Evolutionary conservation across 768 basidiomycete species (phyloP).

Genomic region (Boletellus ananas): DNA sequence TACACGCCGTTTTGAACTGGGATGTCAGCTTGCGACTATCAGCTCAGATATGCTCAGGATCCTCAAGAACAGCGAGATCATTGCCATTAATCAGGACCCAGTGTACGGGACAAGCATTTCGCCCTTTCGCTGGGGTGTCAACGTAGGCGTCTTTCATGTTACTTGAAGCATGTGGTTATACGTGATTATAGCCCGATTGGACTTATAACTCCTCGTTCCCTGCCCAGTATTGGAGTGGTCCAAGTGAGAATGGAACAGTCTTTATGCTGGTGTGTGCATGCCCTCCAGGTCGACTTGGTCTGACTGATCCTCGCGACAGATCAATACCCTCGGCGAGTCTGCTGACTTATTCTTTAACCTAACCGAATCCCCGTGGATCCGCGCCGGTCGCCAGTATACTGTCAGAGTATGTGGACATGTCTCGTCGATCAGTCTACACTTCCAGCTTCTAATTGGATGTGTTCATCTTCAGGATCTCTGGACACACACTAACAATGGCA

Average conservation of each 20-base stretch:
- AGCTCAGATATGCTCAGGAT: conserved; percentile 49
- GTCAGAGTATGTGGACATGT: conserved; percentile 45
- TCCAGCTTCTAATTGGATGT: not conserved
- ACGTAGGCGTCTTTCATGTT: conserved; percentile 37
- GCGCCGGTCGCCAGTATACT: conserved; percentile 57
- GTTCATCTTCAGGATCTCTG: conserved; percentile 53
- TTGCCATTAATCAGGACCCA: conserved; percentile 66
- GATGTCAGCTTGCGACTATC: conserved; percentile 45
- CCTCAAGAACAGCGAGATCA: conserved; percentile 57
- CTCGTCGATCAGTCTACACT: too few species aligned
- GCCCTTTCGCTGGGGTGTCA: conserved; percentile 66
- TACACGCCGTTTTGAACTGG: not conserved
- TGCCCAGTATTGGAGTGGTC: conserved; percentile 67
- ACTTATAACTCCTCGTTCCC: conserved; percentile 43
- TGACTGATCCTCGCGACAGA: conserved; percentile 31
- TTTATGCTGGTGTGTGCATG: conserved; percentile 55
- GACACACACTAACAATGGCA: conserved; percentile 67
- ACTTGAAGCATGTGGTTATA: not conserved
- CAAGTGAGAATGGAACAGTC: conserved; percentile 56
- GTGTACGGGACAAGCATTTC: conserved; percentile 58
- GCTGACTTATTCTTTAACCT: conserved; percentile 58
- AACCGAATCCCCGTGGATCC: conserved; percentile 68
- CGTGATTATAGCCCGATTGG: conserved; percentile 30
- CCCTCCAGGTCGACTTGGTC: not conserved
- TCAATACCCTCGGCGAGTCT: conserved; percentile 53